Conservation (phyloP, 805 yeast species). For the Wickerhamomyces sydowiorum region DNA sequence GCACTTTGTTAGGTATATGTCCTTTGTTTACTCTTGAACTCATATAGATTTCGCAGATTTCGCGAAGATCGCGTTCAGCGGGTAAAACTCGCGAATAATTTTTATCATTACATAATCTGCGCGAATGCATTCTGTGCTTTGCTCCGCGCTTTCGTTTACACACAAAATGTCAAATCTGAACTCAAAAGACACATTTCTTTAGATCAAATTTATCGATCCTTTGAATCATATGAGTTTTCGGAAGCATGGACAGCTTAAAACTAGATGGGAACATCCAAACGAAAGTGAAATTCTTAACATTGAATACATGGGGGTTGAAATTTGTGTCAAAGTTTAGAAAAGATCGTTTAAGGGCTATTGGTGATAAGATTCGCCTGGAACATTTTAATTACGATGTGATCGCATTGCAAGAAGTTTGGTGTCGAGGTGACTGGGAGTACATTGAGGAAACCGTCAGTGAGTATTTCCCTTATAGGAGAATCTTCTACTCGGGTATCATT, state of each 20-base stretch:
- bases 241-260: not conserved
- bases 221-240: not conserved
- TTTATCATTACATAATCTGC: not conserved
- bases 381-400: slow-evolving; percentile 65
- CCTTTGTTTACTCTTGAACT: no score
- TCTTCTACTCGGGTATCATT: slow-evolving; percentile 77
- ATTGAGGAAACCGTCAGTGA: slow-evolving; percentile 39
- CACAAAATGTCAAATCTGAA: no score
- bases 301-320: slow-evolving; percentile 88
- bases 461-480: slow-evolving; percentile 57
- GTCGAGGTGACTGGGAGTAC: slow-evolving; percentile 73
- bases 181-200: no score
- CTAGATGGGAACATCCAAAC: not conserved
- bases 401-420: slow-evolving; percentile 96
- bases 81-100: not conserved
- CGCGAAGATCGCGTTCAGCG: not conserved
- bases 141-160: no score
- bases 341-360: slow-evolving; percentile 68
- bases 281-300: slow-evolving; percentile 49
- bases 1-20: no score
- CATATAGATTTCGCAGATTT: no score
- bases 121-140: no score
- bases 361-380: slow-evolving; percentile 45
- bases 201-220: no score
- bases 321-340: slow-evolving; percentile 68